phyloP scores from a whole-genome alignment of 2,329 filamentous ascomycete species.

The Ophiocordyceps camponoti-saundersi region DNA sequence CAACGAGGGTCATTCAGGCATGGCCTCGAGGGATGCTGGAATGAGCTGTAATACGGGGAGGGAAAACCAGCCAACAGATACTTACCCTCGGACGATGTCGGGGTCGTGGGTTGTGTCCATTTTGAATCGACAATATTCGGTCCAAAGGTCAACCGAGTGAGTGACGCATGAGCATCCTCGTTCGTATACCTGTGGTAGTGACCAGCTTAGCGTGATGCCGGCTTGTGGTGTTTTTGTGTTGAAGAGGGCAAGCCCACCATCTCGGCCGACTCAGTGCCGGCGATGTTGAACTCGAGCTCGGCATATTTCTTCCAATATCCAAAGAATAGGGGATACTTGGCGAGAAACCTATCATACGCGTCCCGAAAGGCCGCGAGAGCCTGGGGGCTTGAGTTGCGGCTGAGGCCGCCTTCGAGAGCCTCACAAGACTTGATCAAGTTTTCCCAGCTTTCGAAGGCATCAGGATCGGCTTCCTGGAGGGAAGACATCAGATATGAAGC shows the following conservation, averaged over 20 bases:
- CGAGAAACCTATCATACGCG: slow-evolving; percentile 81
- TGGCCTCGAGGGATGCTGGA: slow-evolving; percentile 23
- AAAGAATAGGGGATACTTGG: slow-evolving; percentile 89
- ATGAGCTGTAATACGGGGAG: slow-evolving; percentile 41
- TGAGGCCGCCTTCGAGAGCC: slow-evolving; percentile 77
- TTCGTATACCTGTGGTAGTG: slow-evolving; percentile 62
- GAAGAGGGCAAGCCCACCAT: slow-evolving; percentile 45
- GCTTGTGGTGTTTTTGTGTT: background rate
- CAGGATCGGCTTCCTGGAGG: slow-evolving; percentile 48
- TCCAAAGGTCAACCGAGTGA: slow-evolving; percentile 91
- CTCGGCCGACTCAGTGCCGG: slow-evolving; percentile 89
- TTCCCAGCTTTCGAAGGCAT: slow-evolving; percentile 93
- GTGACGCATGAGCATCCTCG: slow-evolving; percentile 84
- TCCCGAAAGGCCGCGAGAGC: slow-evolving; percentile 76
- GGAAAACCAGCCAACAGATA: slow-evolving; percentile 44
- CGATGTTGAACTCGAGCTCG: slow-evolving; percentile 91
- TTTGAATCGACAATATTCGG: slow-evolving; percentile 94
- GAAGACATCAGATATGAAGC: background rate
- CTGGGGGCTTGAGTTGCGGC: slow-evolving; percentile 89
- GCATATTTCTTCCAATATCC: slow-evolving; percentile 99
- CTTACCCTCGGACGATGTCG: slow-evolving; percentile 99
- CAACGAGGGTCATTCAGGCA: slow-evolving; percentile 20
- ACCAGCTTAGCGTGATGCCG: background rate
- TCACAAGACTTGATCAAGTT: slow-evolving; percentile 74
- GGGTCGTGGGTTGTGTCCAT: slow-evolving; percentile 92